Base-by-base conservation (phyloP, 225 moss, liverwort and hornwort species). In the Sphagnum tenellum region DNA sequence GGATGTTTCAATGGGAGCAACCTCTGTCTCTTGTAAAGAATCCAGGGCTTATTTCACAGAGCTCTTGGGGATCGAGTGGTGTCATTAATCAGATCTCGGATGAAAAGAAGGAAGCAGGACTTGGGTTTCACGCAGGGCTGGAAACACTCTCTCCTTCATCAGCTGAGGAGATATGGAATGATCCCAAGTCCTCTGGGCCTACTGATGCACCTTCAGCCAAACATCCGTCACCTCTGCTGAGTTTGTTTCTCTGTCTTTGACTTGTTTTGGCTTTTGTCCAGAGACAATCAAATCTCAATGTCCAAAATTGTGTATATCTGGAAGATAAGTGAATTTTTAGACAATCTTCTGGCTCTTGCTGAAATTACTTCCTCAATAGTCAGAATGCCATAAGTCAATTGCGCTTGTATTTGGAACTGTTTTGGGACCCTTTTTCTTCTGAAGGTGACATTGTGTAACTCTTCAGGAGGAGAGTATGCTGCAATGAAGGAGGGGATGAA, bases 81-180 rank as follows among this genome's bases (percentile, higher is more conserved):
- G 57, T 55, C 44, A 55, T 67, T n/a, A 67, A 57, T 3, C 47
- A 11, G 7, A 53, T 5, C 4, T 9, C 61, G 48, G 66, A 67
- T 12, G 64, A 46, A 12, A 60, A 61, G 8, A 46, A n/a, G 9
- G 10, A 12, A 46, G 50, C 45, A 69, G 61, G 46, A 60, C 54
- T 55, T 61, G 54, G 54, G 29, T 9, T 52, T 46, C 78, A 63
- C 75, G 64, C 79, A 73, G 75, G 80, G 84, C 80, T 80, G 80
- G 72, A 80, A 60, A 60, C 84, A 52, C 6, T 52, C 60, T 70
- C 77, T 52, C 68, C 77, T 48, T 70, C 77, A 68, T 70, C 65
- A 67, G 67, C 74, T 66, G 70, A 75, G 79, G 84, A 72, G 60
- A 71, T 75, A 75, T 77, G 84, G 84, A 80, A 77, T 75, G 84